Evolutionary conservation across 345 rosid species (phyloP), one percentile per base, ranked within the genome.

Genomic region (Lagerstroemia speciosa): DNA sequence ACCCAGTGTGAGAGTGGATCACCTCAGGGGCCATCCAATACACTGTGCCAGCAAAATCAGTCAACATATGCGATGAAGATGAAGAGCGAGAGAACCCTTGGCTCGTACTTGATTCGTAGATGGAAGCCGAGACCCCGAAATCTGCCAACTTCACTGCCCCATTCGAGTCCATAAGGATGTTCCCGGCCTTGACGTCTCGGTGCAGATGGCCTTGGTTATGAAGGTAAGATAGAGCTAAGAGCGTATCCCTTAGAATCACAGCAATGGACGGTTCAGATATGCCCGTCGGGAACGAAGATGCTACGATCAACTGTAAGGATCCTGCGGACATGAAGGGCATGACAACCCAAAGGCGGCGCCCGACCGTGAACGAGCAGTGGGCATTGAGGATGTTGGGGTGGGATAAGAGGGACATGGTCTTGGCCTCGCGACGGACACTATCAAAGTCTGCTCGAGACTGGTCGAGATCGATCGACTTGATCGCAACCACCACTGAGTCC

Each of bases 1-100:
- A 90, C 37, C 97, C 97, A 1, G 77, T 85, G 74, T 90, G 98
- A 2, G 98, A 89, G 76, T 89, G 98, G 43, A 93, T 87, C 70
- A 93, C 98, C 82, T 90, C 98, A 4, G 96, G 98, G 27, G 98
- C 97, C 97, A 93, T 93, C 98, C 98, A 93, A 66, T 90, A 93
- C 1, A 93, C 93, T 0, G 97, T 89, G 16, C 98, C 97, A 0
- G 98, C 85, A 30, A 90, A 55, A 74, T 89, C 91, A 2, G 90
- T 89, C 8, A 90, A 75, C 83, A 80, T 76, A 72, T 77, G 50
- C 55, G 84, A 69, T 7, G 92, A 74, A 0, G 89, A 79, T 24
- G 73, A 52, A 16, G 73, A 74, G 0, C 43, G 14, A 0, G 74
- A 32, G n/a, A 62, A 65, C 1, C 79, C 78, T 8, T 60, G 58